phyloP scores from a whole-genome alignment of 75 land plant species.

The Pinus tabuliformis region DNA sequence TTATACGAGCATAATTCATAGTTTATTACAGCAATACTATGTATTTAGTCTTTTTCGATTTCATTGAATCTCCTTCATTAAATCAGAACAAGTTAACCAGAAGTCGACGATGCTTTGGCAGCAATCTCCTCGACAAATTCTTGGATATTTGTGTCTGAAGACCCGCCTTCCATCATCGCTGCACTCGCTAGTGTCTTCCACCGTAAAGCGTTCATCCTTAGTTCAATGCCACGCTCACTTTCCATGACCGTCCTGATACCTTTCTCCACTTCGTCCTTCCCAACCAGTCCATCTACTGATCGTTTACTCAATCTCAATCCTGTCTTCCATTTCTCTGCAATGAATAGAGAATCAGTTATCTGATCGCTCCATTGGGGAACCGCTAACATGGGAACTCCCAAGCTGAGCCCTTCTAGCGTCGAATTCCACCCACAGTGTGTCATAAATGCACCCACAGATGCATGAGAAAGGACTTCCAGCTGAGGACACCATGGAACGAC shows the following conservation, averaged over 20 bases:
- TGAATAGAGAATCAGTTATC: constrained; percentile 16
- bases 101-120: no score
- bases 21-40: no score
- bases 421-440: constrained; percentile 36
- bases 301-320: constrained; percentile 21
- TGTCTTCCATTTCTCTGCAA: constrained; percentile 22
- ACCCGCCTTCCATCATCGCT: constrained; percentile 31
- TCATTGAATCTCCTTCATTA: neutral
- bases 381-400: constrained; percentile 19
- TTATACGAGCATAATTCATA: no score
- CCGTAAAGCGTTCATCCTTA: constrained; percentile 17
- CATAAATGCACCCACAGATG: constrained; percentile 11
- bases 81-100: neutral
- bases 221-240: constrained; percentile 21
- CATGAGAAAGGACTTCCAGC: constrained; percentile 13
- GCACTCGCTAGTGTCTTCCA: constrained; percentile 23
- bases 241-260: constrained; percentile 26
- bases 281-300: constrained; percentile 13
- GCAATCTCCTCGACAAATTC: constrained; percentile 13
- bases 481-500: constrained; percentile 26
- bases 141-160: constrained; percentile 26
- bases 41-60: neutral
- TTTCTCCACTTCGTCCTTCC: constrained; percentile 29
- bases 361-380: constrained; percentile 19
- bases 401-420: constrained; percentile 7